These are phyloP conservation scores for Alnus rubra DNA, from an alignment of 306 rosid species.

Conservation along the genomic window DNA sequence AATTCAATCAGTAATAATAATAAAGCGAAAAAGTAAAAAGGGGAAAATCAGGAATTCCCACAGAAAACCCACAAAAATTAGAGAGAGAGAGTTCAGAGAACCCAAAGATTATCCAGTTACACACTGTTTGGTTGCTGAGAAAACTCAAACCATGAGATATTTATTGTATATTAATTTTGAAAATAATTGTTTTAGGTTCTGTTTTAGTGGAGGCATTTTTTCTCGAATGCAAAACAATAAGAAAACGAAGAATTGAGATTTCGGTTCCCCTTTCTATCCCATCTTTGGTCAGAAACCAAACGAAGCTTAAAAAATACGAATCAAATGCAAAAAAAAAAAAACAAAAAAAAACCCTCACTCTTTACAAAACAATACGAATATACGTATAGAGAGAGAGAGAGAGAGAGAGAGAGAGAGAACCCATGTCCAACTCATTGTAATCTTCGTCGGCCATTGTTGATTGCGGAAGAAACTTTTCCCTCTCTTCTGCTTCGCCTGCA, in stretches of 20 bases:
- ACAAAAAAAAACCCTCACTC: too few relatives aligned
- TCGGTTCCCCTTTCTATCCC: not conserved
- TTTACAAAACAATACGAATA: too few relatives aligned
- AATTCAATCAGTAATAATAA: not conserved
- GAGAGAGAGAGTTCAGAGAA: not conserved
- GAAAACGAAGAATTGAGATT: not conserved
- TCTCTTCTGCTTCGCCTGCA: too few relatives aligned
- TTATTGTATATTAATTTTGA: not conserved
- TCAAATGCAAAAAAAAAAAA: not conserved
- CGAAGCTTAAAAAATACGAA: not conserved
- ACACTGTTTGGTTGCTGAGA: not conserved
- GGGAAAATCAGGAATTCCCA: not conserved
- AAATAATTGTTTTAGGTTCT: not conserved
- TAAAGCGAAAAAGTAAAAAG: not conserved
- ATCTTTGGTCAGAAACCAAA: not conserved
- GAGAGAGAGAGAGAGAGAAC: too few relatives aligned
- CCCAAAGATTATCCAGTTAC: not conserved
- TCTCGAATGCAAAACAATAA: not conserved
- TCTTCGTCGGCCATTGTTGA: conserved; percentile 48
- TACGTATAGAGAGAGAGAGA: too few relatives aligned
- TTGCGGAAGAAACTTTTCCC: not conserved
- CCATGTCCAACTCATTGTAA: conserved; percentile 46
- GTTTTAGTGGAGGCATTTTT: not conserved
- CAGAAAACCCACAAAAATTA: not conserved
- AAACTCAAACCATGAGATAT: not conserved